phyloP scores from a whole-genome alignment of 1,139 yeast species.

The Suhomyces ambrosiae region DNA sequence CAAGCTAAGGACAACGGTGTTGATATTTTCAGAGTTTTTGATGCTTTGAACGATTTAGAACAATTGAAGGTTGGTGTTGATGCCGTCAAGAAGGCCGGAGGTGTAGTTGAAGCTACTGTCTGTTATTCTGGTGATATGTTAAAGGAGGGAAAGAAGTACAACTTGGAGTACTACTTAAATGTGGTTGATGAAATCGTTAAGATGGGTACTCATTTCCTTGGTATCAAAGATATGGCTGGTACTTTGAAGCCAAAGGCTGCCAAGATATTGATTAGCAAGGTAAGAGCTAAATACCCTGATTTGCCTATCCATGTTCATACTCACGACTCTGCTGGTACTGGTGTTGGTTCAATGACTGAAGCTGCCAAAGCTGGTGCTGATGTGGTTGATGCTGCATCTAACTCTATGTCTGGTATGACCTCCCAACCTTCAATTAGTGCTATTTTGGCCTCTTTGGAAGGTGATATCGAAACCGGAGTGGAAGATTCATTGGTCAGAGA shows the following conservation, averaged over 20 bases:
- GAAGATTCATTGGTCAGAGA: constrained; percentile 69
- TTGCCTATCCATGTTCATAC: constrained; percentile 98
- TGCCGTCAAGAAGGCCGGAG: constrained; percentile 97
- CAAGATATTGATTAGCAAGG: constrained; percentile 68
- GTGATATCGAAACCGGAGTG: constrained; percentile 77
- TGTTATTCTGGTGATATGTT: constrained; percentile 99
- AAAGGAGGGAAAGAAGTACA: constrained; percentile 91
- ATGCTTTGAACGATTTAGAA: constrained; percentile 93
- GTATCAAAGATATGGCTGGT: constrained; percentile 99
- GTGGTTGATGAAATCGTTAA: constrained; percentile 82
- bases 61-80: constrained; percentile 97
- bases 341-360: constrained; percentile 95
- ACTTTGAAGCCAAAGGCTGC: constrained; percentile 97
- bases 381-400: constrained; percentile 95
- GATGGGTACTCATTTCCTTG: constrained; percentile 96
- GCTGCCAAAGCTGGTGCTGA: constrained; percentile 97
- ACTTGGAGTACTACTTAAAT: constrained; percentile 81
- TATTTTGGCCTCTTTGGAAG: constrained; percentile 86
- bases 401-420: constrained; percentile 97
- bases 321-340: constrained; percentile 99
- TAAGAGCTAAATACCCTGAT: constrained; percentile 86
- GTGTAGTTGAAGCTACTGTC: constrained; percentile 97
- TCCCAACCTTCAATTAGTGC: constrained; percentile 98
- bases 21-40: constrained; percentile 96
- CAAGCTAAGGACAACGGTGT: constrained; percentile 97